Evolutionary conservation across 441 rosid genomes (phyloP).

Genomic region (Dalechampia spathulata): DNA sequence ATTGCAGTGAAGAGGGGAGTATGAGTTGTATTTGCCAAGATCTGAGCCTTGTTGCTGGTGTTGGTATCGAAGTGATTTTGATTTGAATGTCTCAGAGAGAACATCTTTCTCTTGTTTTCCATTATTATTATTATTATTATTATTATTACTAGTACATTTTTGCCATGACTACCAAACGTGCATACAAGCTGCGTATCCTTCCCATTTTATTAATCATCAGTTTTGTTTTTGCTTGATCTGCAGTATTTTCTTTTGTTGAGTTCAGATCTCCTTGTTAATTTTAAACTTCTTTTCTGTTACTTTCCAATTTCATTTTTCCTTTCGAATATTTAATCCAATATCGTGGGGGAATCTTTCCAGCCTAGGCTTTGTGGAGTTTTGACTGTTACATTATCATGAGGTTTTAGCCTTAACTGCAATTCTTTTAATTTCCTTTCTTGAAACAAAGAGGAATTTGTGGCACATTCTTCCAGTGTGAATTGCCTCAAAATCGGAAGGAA

Average conservation of each 20-base stretch:
- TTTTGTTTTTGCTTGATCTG: conserved; percentile 9
- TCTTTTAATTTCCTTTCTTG: conserved; percentile 4
- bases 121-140: background rate
- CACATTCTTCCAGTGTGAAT: conserved; percentile 91
- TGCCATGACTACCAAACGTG: conserved; percentile 95
- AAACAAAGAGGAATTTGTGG: conserved; percentile 98
- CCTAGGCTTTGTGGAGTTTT: conserved; percentile 3
- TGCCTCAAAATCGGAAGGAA: conserved; percentile 98
- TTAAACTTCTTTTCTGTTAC: no score
- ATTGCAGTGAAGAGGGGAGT: conserved; percentile 11
- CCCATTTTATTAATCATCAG: conserved; percentile 6
- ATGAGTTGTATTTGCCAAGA: conserved; percentile 9
- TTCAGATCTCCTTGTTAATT: background rate
- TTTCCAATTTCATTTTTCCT: background rate
- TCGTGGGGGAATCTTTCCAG: no score
- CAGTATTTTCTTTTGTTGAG: background rate
- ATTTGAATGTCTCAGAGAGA: conserved; percentile 13
- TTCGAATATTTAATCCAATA: background rate
- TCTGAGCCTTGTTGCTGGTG: conserved; percentile 6
- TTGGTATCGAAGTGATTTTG: conserved; percentile 6
- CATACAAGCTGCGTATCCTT: conserved; percentile 99
- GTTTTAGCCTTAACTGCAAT: conserved; percentile 44
- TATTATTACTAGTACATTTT: background rate
- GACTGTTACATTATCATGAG: conserved; percentile 11
- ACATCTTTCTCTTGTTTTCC: no score